A percentile compares a stretch with the other conserved stretches of the same genome.
Evolutionary conservation across 1,284 basidiomycete species (phyloP).

Genomic region (Takashimella koratensis): DNA sequence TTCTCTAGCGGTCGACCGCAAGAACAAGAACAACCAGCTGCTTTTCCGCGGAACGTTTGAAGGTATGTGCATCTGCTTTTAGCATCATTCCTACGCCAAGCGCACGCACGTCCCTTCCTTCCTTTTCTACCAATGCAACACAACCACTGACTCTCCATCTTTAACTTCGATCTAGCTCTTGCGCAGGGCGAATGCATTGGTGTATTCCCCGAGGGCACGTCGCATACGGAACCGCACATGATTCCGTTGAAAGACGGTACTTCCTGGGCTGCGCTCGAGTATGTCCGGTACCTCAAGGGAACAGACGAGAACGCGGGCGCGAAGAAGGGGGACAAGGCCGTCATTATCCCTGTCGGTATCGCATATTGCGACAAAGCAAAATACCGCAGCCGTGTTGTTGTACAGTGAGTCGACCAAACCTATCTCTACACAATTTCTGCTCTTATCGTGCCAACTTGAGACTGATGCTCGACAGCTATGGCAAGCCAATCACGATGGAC

Average conservation of each 20-base stretch:
- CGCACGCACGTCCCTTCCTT: too few relatives aligned
- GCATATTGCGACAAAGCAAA: constrained; percentile 93
- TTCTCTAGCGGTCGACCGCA: constrained; percentile 76
- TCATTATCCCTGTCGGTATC: constrained; percentile 78
- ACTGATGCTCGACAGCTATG: constrained; percentile 70
- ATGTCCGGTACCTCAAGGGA: constrained; percentile 67
- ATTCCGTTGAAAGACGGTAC: constrained; percentile 93
- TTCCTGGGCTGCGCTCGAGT: constrained; percentile 93
- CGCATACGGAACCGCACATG: constrained; percentile 77
- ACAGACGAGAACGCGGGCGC: constrained; percentile 50
- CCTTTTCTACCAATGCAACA: too few relatives aligned
- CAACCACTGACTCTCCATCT: too few relatives aligned
- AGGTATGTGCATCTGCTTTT: constrained; percentile 22
- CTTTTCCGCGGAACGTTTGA: constrained; percentile 90
- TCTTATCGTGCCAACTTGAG: neutral
- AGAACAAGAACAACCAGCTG: constrained; percentile 80
- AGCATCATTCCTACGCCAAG: too few relatives aligned
- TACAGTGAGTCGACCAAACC: constrained; percentile 47
- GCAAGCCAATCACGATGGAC: constrained; percentile 70
- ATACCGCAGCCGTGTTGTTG: constrained; percentile 67
- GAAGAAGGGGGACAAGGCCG: constrained; percentile 52
- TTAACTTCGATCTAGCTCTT: constrained; percentile 59
- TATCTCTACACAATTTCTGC: too few relatives aligned
- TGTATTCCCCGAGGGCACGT: constrained; percentile 83
- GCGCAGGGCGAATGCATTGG: constrained; percentile 75